These are phyloP conservation scores for Neospora caninum DNA, from an alignment of 169 alveolate species.

Conservation along the genomic window DNA sequence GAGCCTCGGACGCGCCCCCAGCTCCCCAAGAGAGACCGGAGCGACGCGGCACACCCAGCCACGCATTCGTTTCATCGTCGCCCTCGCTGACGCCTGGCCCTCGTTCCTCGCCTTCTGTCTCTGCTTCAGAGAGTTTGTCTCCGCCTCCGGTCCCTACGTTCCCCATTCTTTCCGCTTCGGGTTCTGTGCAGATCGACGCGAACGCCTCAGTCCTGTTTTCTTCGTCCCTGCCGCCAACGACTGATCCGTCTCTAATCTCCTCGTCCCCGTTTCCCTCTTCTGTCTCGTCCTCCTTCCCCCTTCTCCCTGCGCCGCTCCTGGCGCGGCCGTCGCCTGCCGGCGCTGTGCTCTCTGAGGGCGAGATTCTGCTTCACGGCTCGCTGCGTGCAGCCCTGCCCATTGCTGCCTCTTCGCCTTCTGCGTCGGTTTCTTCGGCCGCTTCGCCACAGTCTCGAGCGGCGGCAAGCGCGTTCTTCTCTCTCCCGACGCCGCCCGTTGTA, in stretches of 20 bases:
- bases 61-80: not conserved
- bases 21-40: too few species aligned
- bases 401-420: not conserved
- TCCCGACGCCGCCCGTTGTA: not conserved
- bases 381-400: not conserved
- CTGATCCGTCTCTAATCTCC: too few species aligned
- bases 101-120: not conserved
- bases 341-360: not conserved
- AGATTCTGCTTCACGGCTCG: not conserved
- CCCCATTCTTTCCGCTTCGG: conserved; percentile 16
- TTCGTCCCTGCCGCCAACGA: not conserved
- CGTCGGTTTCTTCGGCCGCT: not conserved
- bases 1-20: too few species aligned
- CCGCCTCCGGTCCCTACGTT: not conserved
- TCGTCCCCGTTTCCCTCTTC: not conserved
- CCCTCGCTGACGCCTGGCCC: not conserved
- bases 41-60: not conserved
- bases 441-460: not conserved
- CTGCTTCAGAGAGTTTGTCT: not conserved
- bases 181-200: conserved; percentile 2
- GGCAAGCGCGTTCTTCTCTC: not conserved
- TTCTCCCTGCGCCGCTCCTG: not conserved
- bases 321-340: not conserved
- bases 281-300: not conserved
- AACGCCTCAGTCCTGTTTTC: not conserved